Conservation (phyloP, 1,284 basidiomycete genomes). For the Entoloma clypeatum region DNA sequence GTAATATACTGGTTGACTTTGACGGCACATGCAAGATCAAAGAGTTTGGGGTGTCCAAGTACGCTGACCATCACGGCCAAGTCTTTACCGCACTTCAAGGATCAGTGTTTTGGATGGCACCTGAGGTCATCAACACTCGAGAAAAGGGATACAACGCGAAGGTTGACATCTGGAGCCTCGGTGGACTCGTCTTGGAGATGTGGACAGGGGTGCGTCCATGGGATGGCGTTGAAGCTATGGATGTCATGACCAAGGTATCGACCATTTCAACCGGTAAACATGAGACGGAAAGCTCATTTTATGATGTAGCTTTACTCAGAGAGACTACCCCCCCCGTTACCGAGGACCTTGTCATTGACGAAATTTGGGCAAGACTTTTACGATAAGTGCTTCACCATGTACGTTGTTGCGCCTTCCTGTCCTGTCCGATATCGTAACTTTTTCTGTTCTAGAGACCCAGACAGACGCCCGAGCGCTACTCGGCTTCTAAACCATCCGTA, state of each 20-base stretch:
- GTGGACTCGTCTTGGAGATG: slow-evolving; percentile 89
- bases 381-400: slow-evolving; percentile 74
- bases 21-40: slow-evolving; percentile 85
- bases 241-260: slow-evolving; percentile 76
- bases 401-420: slow-evolving; percentile 22
- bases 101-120: slow-evolving; percentile 90
- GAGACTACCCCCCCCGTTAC: slow-evolving; percentile 70
- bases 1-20: slow-evolving; percentile 82
- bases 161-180: slow-evolving; percentile 87
- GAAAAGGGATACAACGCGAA: slow-evolving; percentile 72
- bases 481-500: slow-evolving; percentile 12
- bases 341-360: slow-evolving; percentile 59
- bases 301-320: slow-evolving; percentile 56
- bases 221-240: slow-evolving; percentile 72
- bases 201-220: slow-evolving; percentile 82
- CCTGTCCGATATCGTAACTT: not conserved
- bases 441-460: slow-evolving; percentile 16
- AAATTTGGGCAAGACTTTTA: slow-evolving; percentile 68
- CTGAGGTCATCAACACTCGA: slow-evolving; percentile 74
- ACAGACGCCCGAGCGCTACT: slow-evolving; percentile 12
- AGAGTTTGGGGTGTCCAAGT: slow-evolving; percentile 83
- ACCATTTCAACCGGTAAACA: slow-evolving; percentile 4
- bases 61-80: slow-evolving; percentile 63
- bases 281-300: slow-evolving; percentile 1
- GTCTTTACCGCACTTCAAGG: slow-evolving; percentile 72